These are phyloP conservation scores for Eucalyptus tenuipes DNA, from an alignment of 345 rosid species.

Conservation along the genomic window DNA sequence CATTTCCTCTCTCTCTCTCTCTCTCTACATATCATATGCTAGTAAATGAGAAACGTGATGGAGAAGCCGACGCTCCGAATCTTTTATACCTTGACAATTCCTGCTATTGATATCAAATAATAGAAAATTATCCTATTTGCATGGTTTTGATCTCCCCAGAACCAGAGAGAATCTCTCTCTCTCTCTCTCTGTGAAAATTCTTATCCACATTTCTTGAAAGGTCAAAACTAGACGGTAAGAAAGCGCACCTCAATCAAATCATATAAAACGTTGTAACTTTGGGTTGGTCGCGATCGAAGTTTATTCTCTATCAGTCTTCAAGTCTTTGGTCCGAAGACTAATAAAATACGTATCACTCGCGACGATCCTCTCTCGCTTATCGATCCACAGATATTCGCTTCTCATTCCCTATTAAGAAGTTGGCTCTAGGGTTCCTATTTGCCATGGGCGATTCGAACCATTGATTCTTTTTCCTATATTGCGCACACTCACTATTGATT, in stretches of 20 bases:
- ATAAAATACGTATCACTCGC: neutral
- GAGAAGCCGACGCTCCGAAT: no score
- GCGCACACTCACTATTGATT: neutral
- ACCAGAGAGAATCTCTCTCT: neutral
- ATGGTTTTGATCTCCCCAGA: no score
- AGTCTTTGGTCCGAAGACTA: neutral
- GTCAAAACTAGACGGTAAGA: neutral
- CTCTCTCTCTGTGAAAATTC: neutral
- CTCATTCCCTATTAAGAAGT: neutral
- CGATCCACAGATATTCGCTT: accelerated
- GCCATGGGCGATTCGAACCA: neutral
- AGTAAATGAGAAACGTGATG: no score
- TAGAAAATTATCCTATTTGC: no score
- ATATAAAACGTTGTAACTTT: neutral
- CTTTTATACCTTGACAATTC: no score
- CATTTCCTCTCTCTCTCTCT: neutral
- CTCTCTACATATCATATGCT: no score
- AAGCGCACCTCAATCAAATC: neutral
- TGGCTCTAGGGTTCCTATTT: neutral
- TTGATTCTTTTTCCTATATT: neutral
- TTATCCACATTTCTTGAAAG: neutral
- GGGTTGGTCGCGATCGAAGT: neutral
- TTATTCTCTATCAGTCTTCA: neutral
- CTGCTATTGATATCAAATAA: no score
- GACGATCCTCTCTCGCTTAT: neutral